These are phyloP conservation scores for Colletotrichum abscissum DNA, from an alignment of 2,329 filamentous ascomycete species.

Conservation along the genomic window DNA sequence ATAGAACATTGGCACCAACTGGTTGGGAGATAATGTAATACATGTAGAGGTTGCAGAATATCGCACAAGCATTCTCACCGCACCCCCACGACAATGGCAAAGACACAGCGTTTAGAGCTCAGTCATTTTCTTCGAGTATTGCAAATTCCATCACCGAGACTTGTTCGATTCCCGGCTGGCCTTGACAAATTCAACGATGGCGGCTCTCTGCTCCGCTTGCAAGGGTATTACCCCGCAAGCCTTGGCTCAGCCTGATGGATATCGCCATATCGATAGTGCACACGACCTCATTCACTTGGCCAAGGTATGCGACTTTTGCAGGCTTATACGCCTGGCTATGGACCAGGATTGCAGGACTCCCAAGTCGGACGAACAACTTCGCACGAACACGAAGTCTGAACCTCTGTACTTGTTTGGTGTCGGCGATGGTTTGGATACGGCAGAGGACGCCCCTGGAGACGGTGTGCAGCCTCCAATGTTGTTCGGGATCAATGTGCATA, in stretches of 20 bases:
- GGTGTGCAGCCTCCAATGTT: background rate
- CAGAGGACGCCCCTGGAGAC: background rate
- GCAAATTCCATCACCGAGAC: no score
- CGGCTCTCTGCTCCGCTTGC: background rate
- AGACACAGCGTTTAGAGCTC: no score
- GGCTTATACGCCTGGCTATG: background rate
- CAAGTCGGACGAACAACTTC: background rate
- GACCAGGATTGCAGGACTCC: background rate
- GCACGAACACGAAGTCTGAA: background rate
- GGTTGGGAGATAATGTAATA: background rate
- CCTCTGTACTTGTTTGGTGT: background rate
- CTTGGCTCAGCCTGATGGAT: background rate
- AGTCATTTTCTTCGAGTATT: no score
- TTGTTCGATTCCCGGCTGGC: no score
- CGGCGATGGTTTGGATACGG: background rate
- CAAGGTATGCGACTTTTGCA: background rate
- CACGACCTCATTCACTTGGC: background rate
- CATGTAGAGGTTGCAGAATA: background rate
- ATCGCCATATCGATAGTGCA: background rate
- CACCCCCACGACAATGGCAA: background rate
- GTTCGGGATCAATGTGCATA: background rate
- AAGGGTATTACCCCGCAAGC: background rate
- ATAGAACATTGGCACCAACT: background rate
- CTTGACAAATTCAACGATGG: background rate
- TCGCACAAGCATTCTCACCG: background rate